Evolutionary conservation across 2,329 filamentous ascomycete species (phyloP), one percentile per base, ranked within the genome.

Genomic region (Beauveria varroae): DNA sequence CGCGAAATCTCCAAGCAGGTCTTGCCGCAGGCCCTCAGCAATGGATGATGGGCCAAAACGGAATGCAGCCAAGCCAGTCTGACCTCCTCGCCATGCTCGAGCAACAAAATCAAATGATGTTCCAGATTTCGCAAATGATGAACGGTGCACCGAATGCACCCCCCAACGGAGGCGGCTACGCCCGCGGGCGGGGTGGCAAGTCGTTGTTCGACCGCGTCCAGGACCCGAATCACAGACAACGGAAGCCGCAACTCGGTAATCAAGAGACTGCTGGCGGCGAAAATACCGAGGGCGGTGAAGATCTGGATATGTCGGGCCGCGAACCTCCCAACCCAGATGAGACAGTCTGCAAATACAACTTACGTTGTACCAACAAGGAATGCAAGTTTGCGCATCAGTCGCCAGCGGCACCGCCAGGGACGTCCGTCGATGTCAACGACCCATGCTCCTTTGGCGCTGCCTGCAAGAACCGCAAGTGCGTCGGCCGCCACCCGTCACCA

Each of bases 371-470:
- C 44, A 96, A 96, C 75, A 86, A 85, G 67, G 90, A 96, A 64
- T 99, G 95, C 77, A 89, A 88, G 66, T 99, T 91, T 73, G 95
- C 91, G 20, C 95, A 99, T 70, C 93, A 97, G 76, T 96, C 93
- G 18, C 92, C 95, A 2, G 92, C 90, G 2, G 93, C 93, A 37
- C 89, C 91, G 3, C 87, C 88, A 2, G 90, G 89, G 30, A 84
- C 83, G 2, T 82, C 86, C 0, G 81, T 98, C 62, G 95, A 98
- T 72, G 81, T 93, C 66, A 84, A 81, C 62, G 91, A 96, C 69
- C 80, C 83, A 20, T 99, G 95, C 78, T 83, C 83, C 20, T 98
- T 90, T 68, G 93, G 92, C 22, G 91, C 86, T 2, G 92, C 92
- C 9, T 99, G 95, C 85, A 96, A 95, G 77, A 99, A 98, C 80